Base-by-base conservation (phyloP, 73 alveolate species). In the Tetrahymena thermophila region DNA sequence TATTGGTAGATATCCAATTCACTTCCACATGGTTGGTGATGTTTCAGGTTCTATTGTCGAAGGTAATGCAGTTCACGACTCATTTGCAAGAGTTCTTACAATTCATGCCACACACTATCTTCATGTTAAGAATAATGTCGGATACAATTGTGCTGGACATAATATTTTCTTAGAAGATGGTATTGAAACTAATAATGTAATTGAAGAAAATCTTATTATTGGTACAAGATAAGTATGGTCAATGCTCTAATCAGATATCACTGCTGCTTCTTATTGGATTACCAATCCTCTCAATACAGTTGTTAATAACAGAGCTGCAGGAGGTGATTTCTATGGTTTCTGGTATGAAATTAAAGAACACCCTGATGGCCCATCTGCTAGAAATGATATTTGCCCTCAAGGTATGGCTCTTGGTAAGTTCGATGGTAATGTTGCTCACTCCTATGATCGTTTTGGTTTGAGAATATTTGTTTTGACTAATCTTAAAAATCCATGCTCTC, bases 1-100 rank as follows among this genome's bases (percentile, higher is more conserved):
- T 85, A 97, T 97, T n/a, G 99, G 99, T n/a, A 96, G 99, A 95
- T 98, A 98, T 96, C 98, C 99, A 11, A 94, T 98, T 19, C 99
- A 98, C 94, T 97, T 96, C 97, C 99, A 98, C 93, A 57, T 97
- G 98, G 96, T 96, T 34, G 98, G 98, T 55, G 97, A 94, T 21
- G 98, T 98, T 13, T 96, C 96, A 94, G 96, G 94, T 3, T 96
- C 98, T 58, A 97, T 97, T 94, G 96, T 98, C 40, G 95, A 94
- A 85, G 98, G 98, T 28, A 98, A 97, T 95, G 85, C 99, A 19
- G 95, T 97, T 93, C 98, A 97, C 42, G 97, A 97, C 84, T 94
- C 98, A 58, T 98, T 93, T 96, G 98, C 98, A 94, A 95, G 99
- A 96, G 98, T 98, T 35, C 85, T 96, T 35, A 97, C 99, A 3